Conservation (phyloP, 352 stramenopile genomes). For the Thraustochytrium sp. region DNA sequence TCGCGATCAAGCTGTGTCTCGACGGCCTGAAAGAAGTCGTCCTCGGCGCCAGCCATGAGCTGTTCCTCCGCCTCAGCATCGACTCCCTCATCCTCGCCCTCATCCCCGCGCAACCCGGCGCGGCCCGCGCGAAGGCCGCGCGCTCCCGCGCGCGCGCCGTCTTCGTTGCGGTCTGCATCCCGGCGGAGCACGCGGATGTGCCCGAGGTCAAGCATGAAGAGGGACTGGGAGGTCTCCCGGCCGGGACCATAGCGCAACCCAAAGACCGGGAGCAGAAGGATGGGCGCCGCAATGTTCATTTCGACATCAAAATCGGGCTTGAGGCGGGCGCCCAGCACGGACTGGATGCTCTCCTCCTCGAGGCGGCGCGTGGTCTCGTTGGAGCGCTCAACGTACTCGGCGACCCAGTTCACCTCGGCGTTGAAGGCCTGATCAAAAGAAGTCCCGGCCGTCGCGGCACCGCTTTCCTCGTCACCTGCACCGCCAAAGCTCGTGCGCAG, state of each 20-base stretch:
- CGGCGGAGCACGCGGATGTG: neutral
- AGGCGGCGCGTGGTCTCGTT: neutral
- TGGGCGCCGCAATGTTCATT: conserved; percentile 10
- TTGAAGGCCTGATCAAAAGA: conserved; percentile 4
- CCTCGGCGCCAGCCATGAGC: neutral
- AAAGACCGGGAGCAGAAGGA: neutral
- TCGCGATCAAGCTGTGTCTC: conserved; percentile 4
- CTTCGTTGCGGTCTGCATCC: neutral
- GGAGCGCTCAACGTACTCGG: conserved; percentile 17
- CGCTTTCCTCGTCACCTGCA: too few species aligned
- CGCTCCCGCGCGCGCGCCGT: neutral
- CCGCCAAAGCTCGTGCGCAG: too few species aligned
- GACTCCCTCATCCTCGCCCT: neutral
- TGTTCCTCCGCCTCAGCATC: neutral
- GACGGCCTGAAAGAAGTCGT: neutral
- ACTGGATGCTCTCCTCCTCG: neutral
- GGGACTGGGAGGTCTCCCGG: neutral
- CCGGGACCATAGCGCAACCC: neutral
- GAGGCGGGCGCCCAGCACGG: neutral
- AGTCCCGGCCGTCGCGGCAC: neutral
- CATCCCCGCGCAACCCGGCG: neutral
- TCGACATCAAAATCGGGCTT: neutral
- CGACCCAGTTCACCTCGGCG: conserved; percentile 22
- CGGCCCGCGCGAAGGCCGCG: neutral
- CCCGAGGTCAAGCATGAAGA: conserved; percentile 18